These are phyloP conservation scores for Lizonia empirigonia DNA, from an alignment of 2,329 filamentous ascomycete genomes.

Conservation along the genomic window DNA sequence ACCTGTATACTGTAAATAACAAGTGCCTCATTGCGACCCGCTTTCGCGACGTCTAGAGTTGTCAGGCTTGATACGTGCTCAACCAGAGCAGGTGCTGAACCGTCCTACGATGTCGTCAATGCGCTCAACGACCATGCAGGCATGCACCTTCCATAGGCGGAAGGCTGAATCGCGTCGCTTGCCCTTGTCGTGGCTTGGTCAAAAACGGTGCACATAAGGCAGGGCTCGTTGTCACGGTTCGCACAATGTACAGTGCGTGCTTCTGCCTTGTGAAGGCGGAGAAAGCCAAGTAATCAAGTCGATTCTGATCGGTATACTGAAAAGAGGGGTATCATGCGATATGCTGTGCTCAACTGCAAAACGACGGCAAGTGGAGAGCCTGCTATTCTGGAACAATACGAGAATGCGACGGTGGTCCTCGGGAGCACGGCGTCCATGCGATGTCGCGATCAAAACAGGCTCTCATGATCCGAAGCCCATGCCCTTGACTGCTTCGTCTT, in stretches of 20 bases:
- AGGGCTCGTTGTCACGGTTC: conserved; percentile 6
- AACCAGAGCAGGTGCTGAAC: neutral
- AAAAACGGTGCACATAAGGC: neutral
- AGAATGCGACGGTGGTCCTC: neutral
- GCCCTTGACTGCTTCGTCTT: conserved; percentile 84
- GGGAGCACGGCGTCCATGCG: neutral
- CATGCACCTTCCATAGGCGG: neutral
- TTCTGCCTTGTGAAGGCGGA: neutral
- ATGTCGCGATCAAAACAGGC: neutral
- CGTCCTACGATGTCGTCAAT: neutral
- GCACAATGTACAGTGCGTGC: neutral
- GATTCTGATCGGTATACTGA: conserved; percentile 5
- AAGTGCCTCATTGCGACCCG: neutral
- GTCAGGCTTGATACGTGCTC: neutral
- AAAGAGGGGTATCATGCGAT: conserved; percentile 17
- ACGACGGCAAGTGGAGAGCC: conserved; percentile 2
- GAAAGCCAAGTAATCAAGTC: neutral
- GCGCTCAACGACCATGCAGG: conserved; percentile 1
- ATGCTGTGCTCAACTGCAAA: conserved; percentile 3
- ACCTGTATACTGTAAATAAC: neutral
- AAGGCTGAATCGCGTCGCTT: conserved; percentile 3
- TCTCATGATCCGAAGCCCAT: conserved; percentile 59
- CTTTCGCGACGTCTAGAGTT: neutral
- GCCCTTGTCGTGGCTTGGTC: conserved; percentile 1
- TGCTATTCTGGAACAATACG: neutral